Base-by-base conservation (phyloP, 805 yeast species). In the Kodamaea kaohsiungensis region DNA sequence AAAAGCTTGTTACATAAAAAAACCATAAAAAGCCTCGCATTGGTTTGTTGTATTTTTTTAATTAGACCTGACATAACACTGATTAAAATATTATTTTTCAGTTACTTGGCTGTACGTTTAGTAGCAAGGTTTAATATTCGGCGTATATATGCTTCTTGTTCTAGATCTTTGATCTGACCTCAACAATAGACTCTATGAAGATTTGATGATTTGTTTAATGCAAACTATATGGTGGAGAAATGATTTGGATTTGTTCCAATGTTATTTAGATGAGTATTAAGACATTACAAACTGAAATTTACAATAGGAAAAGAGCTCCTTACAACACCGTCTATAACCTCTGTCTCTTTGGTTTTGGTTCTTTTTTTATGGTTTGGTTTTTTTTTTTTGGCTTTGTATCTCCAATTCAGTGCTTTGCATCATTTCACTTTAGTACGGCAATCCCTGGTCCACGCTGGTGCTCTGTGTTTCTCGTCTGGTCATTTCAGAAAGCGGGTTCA, bases 251-350 rank as follows among this genome's bases (percentile, higher is more conserved):
- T 38, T 22, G 25, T 15, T 17, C 42, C 18, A 4, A 7, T 8
- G 16, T 38, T 16, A 16, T 19, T 40, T 16, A 17, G 25, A 40
- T 40, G 45, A 40, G 45, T 16, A 16, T 40, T 17, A 40, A 17
- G 25, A 40, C 45, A 40, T 40, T 16, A 16, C 17, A 40, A 16
- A 40, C 45, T 16, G 25, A 40, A 17, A 40, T 40, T 40, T 17
- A 38, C 19, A 38, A 40, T 30, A 40, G 17, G 19, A 17, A 40
- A 16, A 40, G 45, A 40, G 25, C 45, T 40, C 17, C 45, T n/a
- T 17, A 16, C 45, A 40, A 40, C 45, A 40, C 45, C 45, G 45
- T 40, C 45, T 40, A 40, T 40, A 40, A 40, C 35, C 10, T 30
- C 35, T 30, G 35, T 30, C 35, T 30, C 35, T 30, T 30, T 30